Percentiles rank a stretch among this genome's conserved stretches.
These are phyloP conservation scores for Theileria sp. DNA, from an alignment of 169 alveolate species.

Conservation along the genomic window DNA sequence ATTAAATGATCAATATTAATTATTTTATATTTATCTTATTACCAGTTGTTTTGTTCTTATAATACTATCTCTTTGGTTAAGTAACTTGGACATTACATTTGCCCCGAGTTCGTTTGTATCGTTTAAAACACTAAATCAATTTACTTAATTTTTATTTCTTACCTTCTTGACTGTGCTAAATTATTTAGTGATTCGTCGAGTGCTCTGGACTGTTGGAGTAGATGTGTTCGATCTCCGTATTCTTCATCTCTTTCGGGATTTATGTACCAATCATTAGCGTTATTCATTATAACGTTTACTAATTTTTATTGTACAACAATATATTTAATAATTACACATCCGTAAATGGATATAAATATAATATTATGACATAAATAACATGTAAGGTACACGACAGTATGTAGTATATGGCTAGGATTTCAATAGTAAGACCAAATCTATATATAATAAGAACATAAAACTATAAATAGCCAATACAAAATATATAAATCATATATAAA, in stretches of 20 bases:
- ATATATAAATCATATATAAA: too few relatives aligned
- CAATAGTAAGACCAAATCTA: neutral
- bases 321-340: neutral
- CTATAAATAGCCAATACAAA: neutral
- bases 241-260: conserved; percentile 24
- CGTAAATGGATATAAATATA: neutral
- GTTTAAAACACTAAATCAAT: conserved; percentile 28
- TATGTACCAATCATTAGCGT: conserved; percentile 8
- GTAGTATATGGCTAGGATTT: neutral
- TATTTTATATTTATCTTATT: neutral
- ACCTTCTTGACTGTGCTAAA: conserved; percentile 58
- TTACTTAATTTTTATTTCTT: neutral
- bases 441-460: neutral
- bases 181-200: conserved; percentile 34
- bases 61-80: conserved; percentile 63
- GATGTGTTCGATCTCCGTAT: conserved; percentile 47
- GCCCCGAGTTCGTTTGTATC: conserved; percentile 64
- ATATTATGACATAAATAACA: neutral
- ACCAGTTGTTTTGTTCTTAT: conserved; percentile 60
- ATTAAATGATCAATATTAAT: neutral
- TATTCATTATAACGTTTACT: neutral
- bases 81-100: conserved; percentile 55
- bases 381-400: neutral
- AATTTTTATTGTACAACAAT: neutral
- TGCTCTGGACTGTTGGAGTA: conserved; percentile 52